Evolutionary conservation across 1,139 yeast genomes (phyloP), one percentile per base, ranked within the genome.

Genomic region (Debaryomycetaceae sp.): DNA sequence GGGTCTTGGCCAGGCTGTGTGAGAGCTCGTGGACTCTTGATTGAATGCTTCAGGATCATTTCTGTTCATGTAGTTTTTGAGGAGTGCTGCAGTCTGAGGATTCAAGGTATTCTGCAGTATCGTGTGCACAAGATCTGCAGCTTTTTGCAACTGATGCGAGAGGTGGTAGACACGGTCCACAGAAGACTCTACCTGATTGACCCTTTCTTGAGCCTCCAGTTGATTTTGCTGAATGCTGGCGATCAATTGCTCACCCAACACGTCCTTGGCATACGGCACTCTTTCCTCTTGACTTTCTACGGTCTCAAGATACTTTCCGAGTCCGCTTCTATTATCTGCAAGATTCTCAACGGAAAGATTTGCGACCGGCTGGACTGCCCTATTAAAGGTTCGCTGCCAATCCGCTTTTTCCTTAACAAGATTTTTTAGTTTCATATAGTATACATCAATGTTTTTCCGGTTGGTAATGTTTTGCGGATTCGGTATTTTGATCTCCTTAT

Each of bases 401-500:
- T 70, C 70, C 7, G 57, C 62, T 45, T 75, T 75, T 44, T 83
- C 86, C 27, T 62, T 57, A 40, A 68, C 62, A 42, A 85, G 58
- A 9, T 65, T 66, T 8, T 59, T 57, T 37, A 84, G 59, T 50
- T 80, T 74, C 34, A 64, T 59, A 36, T 73, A 67, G 54, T 78
- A 77, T 34, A 72, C 65, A 39, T 68, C 67, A 24, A 81, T 62
- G 45, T 76, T 78, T 34, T 68, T 65, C 34, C 60, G 55, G 53
- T 83, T 83, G 24, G 76, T 68, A 22, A 68, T 62, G 54, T 84
- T 85, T 39, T 78, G 70, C n/a, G 80, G 77, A 56, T 85, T 84
- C 1, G 87, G 85, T 43, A 72, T 59, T 8, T 71, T 52, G 39
- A 64, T 58, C 41, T 60, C 60, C 45, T 61, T 51, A 41, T 61